Base-by-base conservation (phyloP, 345 rosid genomes). In the Odontarrhena argentea region DNA sequence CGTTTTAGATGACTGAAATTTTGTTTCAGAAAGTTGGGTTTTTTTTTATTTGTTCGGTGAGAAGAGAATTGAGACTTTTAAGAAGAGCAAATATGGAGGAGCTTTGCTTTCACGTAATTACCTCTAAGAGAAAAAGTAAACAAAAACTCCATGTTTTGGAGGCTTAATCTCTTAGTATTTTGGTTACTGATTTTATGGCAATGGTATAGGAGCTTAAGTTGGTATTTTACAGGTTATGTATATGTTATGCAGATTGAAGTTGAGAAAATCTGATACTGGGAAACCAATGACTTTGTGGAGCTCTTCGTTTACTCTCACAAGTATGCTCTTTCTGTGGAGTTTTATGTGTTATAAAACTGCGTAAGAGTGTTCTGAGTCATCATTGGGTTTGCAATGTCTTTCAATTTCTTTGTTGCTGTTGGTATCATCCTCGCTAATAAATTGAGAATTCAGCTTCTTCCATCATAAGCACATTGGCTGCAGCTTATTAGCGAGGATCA, bases 341-440 rank as follows among this genome's bases (percentile, higher is more conserved):
- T 52, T 8, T 42, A 5, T 69, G 9, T 47, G 35, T 56, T 10
- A 67, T 45, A n/a, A 26, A 65, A 57, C 66, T 64, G 56, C 5
- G 4, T 55, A n/a, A n/a, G n/a, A n/a, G n/a, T n/a, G n/a, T n/a
- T n/a, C n/a, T n/a, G n/a, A n/a, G n/a, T n/a, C n/a, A n/a, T n/a
- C n/a, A n/a, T n/a, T n/a, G n/a, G n/a, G n/a, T n/a, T 80, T 67
- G 97, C 97, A 0, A 85, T 91, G 95, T 69, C 96, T 30, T 94
- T 94, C 81, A 94, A 94, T 78, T 94, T 94, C 75, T 4, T 87
- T 63, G 96, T 91, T 48, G 84, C 96, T 9, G 94, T 88, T 62
- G 89, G 89, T 37, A 86, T 94, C 71, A 94, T 94, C 68, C 81
- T 88, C 61, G 78, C 86, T 12, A 94, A 94, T 83, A 94, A 94